phyloP scores from a whole-genome alignment of 208 protist genomes.

The Acanthamoeba triangularis region DNA sequence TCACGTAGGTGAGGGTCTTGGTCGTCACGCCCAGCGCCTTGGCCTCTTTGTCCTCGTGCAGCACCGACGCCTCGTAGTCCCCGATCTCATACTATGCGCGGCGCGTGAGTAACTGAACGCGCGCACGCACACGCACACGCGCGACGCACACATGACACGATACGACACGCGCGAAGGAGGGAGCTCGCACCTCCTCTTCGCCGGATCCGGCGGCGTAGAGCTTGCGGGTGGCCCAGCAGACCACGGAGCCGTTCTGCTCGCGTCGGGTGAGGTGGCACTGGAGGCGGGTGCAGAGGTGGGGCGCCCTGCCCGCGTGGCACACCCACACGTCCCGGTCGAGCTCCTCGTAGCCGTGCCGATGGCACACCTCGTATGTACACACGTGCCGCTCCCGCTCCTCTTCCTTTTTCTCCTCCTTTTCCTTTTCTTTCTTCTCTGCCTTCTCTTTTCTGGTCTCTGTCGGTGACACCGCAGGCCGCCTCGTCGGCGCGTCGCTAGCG shows the following conservation, averaged over 20 bases:
- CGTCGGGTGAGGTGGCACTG: constrained; percentile 34
- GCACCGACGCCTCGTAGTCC: neutral
- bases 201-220: neutral
- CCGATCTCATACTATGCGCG: neutral
- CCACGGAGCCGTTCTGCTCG: neutral
- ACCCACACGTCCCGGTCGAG: constrained; percentile 11
- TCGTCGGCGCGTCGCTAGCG: neutral
- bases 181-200: neutral
- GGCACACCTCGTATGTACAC: neutral
- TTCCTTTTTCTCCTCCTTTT: neutral
- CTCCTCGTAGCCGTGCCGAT: neutral
- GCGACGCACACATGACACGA: neutral
- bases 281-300: neutral
- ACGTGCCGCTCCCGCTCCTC: neutral
- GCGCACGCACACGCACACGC: neutral
- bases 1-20: constrained; percentile 5
- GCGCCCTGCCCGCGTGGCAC: neutral
- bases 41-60: neutral
- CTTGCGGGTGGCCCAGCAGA: constrained; percentile 3
- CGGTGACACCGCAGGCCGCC: neutral
- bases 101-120: too few relatives aligned
- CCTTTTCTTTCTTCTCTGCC: neutral
- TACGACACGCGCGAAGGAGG: neutral
- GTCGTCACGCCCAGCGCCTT: neutral
- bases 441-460: neutral